phyloP scores from a whole-genome alignment of 139 green algal genomes.

The Zygnema cylindricum region DNA sequence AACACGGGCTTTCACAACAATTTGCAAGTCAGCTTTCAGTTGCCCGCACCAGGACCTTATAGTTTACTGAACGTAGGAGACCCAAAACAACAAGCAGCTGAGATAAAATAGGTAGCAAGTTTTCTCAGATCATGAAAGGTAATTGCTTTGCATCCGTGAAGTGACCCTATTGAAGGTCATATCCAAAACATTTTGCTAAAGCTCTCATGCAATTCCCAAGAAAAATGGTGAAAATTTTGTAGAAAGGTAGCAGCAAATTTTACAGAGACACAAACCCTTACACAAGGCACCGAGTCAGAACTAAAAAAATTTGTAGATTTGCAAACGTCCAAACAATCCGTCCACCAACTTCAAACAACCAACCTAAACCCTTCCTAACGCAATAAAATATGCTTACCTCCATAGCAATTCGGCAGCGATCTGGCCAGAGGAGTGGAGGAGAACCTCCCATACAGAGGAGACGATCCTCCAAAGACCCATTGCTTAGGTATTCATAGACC shows the following conservation, averaged over 20 bases:
- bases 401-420: slow-evolving; percentile 66
- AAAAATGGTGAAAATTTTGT: neutral
- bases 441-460: slow-evolving; percentile 43
- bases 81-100: too few species aligned
- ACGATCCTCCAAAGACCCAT: slow-evolving; percentile 65
- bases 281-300: neutral
- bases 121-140: too few species aligned
- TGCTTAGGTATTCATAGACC: slow-evolving; percentile 70
- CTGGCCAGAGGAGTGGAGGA: slow-evolving; percentile 56
- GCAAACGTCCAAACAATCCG: neutral
- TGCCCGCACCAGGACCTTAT: too few species aligned
- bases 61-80: too few species aligned
- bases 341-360: neutral
- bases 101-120: too few species aligned
- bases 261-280: neutral
- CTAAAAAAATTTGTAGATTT: neutral
- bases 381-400: slow-evolving; percentile 48
- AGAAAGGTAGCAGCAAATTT: neutral
- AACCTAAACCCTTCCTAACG: neutral
- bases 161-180: too few species aligned
- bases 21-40: too few species aligned
- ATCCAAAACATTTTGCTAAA: too few species aligned
- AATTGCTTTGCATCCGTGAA: too few species aligned
- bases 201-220: too few species aligned
- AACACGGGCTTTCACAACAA: too few species aligned